phyloP scores from a whole-genome alignment of 176 grass and related monocot species.

The Hordeum marinum region DNA sequence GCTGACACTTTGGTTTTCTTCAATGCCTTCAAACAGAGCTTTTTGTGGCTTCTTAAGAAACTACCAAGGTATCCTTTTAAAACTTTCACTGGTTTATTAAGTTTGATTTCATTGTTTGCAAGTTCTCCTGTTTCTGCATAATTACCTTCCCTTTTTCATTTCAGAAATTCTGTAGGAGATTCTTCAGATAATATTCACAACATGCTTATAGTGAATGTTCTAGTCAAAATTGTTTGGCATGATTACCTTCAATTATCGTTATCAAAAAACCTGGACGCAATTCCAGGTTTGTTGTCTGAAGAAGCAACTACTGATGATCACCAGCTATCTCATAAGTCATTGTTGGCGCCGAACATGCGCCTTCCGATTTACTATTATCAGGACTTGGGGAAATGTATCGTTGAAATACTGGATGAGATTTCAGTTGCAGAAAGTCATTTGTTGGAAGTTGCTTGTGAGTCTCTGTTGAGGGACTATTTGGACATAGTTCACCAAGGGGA shows the following conservation, averaged over 20 bases:
- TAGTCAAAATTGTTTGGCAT: constrained; percentile 62
- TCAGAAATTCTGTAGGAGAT: constrained; percentile 56
- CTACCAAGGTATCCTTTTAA: constrained; percentile 60
- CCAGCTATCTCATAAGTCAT: constrained; percentile 36
- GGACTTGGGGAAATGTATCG: constrained; percentile 62
- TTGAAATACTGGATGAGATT: constrained; percentile 66
- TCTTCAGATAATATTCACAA: constrained; percentile 30
- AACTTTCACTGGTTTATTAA: background rate
- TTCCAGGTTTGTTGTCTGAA: constrained; percentile 7
- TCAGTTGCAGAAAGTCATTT: constrained; percentile 38
- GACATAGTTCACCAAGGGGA: constrained; percentile 67
- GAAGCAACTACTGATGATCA: constrained; percentile 20
- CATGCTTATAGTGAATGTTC: constrained; percentile 59
- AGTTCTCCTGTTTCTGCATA: background rate
- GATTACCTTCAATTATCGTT: constrained; percentile 57
- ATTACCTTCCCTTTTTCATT: background rate
- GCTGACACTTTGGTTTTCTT: constrained; percentile 68
- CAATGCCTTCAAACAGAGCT: constrained; percentile 59
- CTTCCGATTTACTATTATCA: constrained; percentile 61
- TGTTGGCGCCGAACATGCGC: constrained; percentile 7
- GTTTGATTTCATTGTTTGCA: constrained; percentile 27
- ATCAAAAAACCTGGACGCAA: constrained; percentile 21
- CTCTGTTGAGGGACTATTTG: constrained; percentile 54
- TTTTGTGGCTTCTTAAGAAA: constrained; percentile 70
- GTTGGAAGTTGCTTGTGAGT: constrained; percentile 59